Percentiles rank a stretch among this genome's conserved stretches.
Conservation (phyloP, 176 grass and related monocot genomes). For the Eleusine indica region DNA sequence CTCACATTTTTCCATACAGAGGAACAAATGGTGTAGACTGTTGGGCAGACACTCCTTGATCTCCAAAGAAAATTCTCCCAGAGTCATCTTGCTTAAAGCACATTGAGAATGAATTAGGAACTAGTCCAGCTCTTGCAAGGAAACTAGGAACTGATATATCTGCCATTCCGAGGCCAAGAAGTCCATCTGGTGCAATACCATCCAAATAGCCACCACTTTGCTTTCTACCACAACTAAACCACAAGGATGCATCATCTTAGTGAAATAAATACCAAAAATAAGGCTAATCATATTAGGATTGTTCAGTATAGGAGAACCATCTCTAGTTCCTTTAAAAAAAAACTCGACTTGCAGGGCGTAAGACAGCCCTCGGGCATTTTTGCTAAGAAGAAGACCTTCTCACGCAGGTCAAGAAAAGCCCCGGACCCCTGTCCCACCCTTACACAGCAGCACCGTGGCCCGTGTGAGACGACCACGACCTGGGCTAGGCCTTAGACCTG, state of each 20-base stretch:
- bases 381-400: no score
- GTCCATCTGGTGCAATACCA: conserved; percentile 90
- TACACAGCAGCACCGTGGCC: no score
- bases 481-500: no score
- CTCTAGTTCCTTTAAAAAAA: background rate
- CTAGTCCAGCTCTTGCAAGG: conserved; percentile 83
- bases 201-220: conserved; percentile 94
- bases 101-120: conserved; percentile 84
- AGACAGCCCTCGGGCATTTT: no score
- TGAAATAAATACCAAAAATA: conserved; percentile 14
- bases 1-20: conserved; percentile 87
- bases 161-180: conserved; percentile 90
- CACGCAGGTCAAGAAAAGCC: no score
- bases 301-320: background rate
- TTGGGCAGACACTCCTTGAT: conserved; percentile 77
- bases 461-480: no score
- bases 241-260: conserved; percentile 19
- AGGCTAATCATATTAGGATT: conserved; percentile 15
- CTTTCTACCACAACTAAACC: conserved; percentile 81
- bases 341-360: no score
- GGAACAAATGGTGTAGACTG: conserved; percentile 86
- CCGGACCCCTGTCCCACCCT: no score
- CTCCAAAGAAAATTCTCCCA: conserved; percentile 92
- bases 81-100: conserved; percentile 88
- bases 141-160: conserved; percentile 95